Evolutionary conservation across 2,329 filamentous ascomycete genomes (phyloP).

Genomic region (Alternaria conjuncta): DNA sequence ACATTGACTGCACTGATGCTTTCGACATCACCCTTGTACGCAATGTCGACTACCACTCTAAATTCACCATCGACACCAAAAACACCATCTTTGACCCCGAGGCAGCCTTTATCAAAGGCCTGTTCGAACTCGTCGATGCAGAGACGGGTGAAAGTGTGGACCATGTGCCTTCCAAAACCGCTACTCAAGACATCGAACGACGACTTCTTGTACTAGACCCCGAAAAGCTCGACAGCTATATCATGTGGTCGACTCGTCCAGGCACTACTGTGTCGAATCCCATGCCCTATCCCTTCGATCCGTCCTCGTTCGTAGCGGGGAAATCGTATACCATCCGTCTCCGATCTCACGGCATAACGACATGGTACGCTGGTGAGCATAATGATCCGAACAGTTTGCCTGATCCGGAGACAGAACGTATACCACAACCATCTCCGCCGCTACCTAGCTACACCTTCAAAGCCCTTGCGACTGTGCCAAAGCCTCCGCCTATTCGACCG

Average conservation of each 20-base stretch:
- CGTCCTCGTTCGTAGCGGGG: neutral
- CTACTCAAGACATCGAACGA: neutral
- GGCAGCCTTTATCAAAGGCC: neutral
- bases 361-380: neutral
- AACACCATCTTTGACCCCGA: neutral
- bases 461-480: rapidly evolving
- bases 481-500: neutral
- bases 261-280: neutral
- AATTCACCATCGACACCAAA: neutral
- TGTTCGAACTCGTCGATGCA: neutral
- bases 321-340: neutral
- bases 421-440: neutral
- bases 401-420: neutral
- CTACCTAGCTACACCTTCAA: neutral
- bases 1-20: neutral
- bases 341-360: neutral
- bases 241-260: neutral
- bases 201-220: neutral
- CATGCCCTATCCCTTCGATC: neutral
- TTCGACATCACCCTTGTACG: neutral
- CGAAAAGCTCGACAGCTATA: neutral
- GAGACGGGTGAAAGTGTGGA: neutral
- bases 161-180: neutral
- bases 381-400: neutral
- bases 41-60: neutral